Evolutionary conservation across 108 stramenopile species (phyloP), one percentile per base, ranked within the genome.

Genomic region (Fistulifera pelliculosa): DNA sequence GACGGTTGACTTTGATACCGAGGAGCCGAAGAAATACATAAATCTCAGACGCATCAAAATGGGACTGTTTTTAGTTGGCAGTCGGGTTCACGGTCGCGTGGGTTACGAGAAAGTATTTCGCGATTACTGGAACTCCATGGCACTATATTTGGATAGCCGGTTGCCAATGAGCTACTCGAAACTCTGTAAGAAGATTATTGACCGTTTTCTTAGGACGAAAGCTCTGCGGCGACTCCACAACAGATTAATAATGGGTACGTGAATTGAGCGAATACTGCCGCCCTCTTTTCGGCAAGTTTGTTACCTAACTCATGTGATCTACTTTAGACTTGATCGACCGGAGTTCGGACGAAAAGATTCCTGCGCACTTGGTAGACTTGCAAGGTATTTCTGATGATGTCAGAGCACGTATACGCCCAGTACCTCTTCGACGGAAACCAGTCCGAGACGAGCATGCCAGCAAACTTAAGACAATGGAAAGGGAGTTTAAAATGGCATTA

Each of bases 151-250:
- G 27, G 68, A 56, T 13, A 58, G 61, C 21, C 54, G 58, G 5
- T 21, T 58, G 35, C 53, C 52, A 25, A 45, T 21, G 6, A 47
- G 53, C 26, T 53, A 31, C 22, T 41, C 43, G 17, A 44, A 54
- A 11, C 31, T 47, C 47, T 66, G 69, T 56, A 61, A 75, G n/a
- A 54, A 43, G 16, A 69, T 62, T 11, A 58, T 88, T 8, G 45
- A 69, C 38, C 28, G 19, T 13, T 88, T 84, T 68, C 58, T 88
- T 49, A 79, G 56, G 53, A 74, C 80, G 4, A 64, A 56, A 40
- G 70, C 75, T 52, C 63, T 88, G 51, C 76, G 74, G 25, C 68
- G 61, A 48, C 65, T 88, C 25, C 87, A 88, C 71, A 88, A 88
- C 60, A 74, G 73, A 52, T 68, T 88, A n/a, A 44, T 88, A 42